These are phyloP conservation scores for Ceratobasidium sp. DNA, from an alignment of 1,284 basidiomycete species.

Conservation along the genomic window DNA sequence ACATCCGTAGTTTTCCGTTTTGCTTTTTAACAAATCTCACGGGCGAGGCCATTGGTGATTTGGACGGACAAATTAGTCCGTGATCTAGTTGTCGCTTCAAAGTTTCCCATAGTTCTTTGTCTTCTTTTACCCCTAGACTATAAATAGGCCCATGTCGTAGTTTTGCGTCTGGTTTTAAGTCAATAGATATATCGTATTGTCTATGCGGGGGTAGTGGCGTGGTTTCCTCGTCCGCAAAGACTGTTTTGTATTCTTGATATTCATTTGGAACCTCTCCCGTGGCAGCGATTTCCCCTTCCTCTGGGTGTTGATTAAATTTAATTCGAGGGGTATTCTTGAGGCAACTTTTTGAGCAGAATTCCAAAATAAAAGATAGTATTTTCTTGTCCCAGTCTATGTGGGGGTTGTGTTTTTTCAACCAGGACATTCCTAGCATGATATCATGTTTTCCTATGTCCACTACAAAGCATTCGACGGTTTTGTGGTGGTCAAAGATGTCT, in stretches of 20 bases:
- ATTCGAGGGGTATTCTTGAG: neutral
- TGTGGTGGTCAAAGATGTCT: neutral
- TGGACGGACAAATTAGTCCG: constrained; percentile 51
- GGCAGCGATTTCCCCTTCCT: no score
- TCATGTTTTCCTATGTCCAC: constrained; percentile 21
- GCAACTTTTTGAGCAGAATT: neutral
- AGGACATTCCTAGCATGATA: constrained; percentile 44
- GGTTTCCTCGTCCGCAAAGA: constrained; percentile 41
- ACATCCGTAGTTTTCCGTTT: constrained; percentile 55
- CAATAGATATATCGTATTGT: constrained; percentile 44
- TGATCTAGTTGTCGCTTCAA: constrained; percentile 26
- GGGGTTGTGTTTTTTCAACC: constrained; percentile 43
- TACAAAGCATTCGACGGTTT: neutral
- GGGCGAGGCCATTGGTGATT: constrained; percentile 54
- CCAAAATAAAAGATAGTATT: neutral
- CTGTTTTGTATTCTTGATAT: constrained; percentile 42
- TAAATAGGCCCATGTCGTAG: no score
- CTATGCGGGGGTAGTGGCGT: constrained; percentile 43
- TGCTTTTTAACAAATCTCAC: constrained; percentile 63
- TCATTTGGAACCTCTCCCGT: neutral
- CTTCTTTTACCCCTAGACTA: constrained; percentile 18
- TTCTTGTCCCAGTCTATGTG: constrained; percentile 40
- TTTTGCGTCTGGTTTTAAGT: constrained; percentile 15
- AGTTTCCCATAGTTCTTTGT: neutral
- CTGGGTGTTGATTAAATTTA: no score